A percentile compares a stretch with the other conserved stretches of the same genome.
Evolutionary conservation across 176 grass and related monocot species (phyloP).

Genomic region (Bothriochloa decipiens): DNA sequence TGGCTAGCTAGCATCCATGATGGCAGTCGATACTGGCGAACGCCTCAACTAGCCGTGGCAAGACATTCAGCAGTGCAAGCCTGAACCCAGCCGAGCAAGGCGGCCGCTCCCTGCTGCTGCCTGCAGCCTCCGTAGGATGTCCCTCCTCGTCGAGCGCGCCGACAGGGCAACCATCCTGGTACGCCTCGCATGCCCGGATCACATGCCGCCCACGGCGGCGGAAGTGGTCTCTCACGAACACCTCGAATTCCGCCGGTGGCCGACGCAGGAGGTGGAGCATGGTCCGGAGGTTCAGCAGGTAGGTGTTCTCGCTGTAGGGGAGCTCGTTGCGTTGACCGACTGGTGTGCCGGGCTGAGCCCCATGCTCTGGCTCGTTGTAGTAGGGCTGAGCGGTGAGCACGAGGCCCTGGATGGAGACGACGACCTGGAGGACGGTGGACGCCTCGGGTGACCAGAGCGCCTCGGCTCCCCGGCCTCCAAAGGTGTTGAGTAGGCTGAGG

Average conservation of each 20-base stretch:
- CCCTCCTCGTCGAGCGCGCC: background rate
- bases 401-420: too few species aligned
- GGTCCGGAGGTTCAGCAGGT: background rate
- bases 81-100: background rate
- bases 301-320: background rate
- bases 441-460: too few species aligned
- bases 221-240: background rate
- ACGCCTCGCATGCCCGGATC: background rate
- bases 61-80: background rate
- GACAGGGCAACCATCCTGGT: background rate
- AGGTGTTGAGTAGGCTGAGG: too few species aligned
- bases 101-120: background rate
- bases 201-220: background rate
- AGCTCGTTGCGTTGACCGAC: background rate
- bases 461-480: too few species aligned
- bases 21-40: background rate
- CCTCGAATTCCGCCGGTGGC: background rate
- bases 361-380: background rate
- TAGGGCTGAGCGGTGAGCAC: background rate
- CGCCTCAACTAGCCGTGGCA: background rate
- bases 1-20: too few species aligned
- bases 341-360: background rate
- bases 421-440: too few species aligned
- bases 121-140: too few species aligned
- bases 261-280: background rate